phyloP scores from a whole-genome alignment of 1,284 basidiomycete species.

The Leccinum pallidistipes region DNA sequence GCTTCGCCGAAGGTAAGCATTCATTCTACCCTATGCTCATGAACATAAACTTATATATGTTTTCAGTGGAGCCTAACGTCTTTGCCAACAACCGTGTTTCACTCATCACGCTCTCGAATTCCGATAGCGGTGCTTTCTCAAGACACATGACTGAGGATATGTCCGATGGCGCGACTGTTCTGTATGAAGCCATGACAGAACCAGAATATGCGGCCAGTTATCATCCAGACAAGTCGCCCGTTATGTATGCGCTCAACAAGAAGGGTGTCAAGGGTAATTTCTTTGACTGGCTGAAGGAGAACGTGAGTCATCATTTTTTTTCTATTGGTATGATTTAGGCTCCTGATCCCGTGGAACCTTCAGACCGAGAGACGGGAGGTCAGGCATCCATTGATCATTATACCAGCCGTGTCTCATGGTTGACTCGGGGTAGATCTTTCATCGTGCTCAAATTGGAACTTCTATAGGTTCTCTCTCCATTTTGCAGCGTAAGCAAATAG shows the following conservation, averaged over 20 bases:
- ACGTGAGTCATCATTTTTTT: conserved; percentile 14
- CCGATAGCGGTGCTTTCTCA: conserved; percentile 8
- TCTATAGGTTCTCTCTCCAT: conserved; percentile 26
- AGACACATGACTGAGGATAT: conserved; percentile 18
- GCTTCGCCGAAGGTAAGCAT: conserved; percentile 32
- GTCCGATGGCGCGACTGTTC: conserved; percentile 20
- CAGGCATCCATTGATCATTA: not conserved
- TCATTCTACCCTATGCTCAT: not conserved
- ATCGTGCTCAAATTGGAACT: conserved; percentile 25
- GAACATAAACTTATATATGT: not conserved
- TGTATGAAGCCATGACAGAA: conserved; percentile 25
- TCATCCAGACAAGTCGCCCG: conserved; percentile 21
- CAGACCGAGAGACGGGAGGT: conserved; percentile 25
- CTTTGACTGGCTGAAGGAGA: conserved; percentile 28
- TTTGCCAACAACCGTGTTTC: conserved; percentile 35
- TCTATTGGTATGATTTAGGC: not conserved
- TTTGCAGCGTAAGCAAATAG: conserved; percentile 23
- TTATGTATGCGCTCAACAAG: conserved; percentile 27
- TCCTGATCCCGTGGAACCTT: not conserved
- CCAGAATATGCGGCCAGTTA: conserved; percentile 23
- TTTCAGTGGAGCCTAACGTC: conserved; percentile 21
- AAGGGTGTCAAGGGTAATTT: conserved; percentile 16
- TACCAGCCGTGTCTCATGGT: not conserved
- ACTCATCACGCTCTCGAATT: conserved; percentile 19
- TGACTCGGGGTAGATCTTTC: conserved; percentile 15